phyloP scores from a whole-genome alignment of 2,329 filamentous ascomycete species.

The Rutstroemia sp. region DNA sequence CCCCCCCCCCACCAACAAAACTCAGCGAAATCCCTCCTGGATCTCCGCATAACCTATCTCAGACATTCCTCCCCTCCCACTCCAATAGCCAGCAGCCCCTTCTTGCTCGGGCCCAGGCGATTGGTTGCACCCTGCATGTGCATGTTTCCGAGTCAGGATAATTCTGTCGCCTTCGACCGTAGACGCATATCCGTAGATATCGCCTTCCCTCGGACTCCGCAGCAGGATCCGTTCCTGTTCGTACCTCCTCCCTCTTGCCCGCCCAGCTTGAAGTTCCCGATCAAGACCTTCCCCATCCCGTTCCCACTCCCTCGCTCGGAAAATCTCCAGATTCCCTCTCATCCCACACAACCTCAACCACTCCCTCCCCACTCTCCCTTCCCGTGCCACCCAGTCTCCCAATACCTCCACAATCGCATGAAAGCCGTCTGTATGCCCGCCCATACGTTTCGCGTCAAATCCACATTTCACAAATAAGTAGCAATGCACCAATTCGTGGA shows the following conservation, averaged over 20 bases:
- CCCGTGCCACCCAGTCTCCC: conserved; percentile 47
- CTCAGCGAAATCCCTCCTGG: background rate
- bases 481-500: conserved; percentile 61
- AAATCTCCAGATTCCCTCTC: conserved; percentile 53
- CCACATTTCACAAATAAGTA: conserved; percentile 58
- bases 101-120: background rate
- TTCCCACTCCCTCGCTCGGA: conserved; percentile 25
- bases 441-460: conserved; percentile 45
- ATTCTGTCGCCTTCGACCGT: background rate
- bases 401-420: conserved; percentile 51
- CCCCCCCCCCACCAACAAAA: background rate
- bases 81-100: background rate
- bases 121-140: background rate
- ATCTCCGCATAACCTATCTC: background rate
- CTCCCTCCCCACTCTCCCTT: conserved; percentile 37
- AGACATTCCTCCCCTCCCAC: background rate
- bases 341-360: conserved; percentile 50
- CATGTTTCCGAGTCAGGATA: background rate
- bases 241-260: too few species aligned
- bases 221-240: too few species aligned
- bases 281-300: background rate
- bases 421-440: conserved; percentile 56
- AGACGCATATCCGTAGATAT: too few species aligned
- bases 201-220: too few species aligned
- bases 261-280: background rate